Evolutionary conservation across 1,284 basidiomycete species (phyloP).

Genomic region (Papiliotrema nemorosa): DNA sequence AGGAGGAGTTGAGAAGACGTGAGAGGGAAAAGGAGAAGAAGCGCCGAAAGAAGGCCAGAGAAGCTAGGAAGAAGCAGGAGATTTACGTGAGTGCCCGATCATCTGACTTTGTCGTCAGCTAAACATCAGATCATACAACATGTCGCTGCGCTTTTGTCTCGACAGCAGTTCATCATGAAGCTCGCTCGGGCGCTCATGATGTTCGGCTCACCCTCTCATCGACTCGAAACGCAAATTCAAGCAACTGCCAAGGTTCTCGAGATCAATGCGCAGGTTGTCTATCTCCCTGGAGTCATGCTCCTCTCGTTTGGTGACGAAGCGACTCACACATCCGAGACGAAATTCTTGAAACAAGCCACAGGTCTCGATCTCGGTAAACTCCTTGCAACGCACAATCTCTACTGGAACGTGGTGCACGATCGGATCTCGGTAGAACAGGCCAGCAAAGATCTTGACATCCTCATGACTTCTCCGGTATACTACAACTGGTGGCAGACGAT

Average conservation of each 20-base stretch:
- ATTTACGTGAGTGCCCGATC: constrained; percentile 59
- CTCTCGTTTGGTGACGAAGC: constrained; percentile 77
- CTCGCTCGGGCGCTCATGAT: constrained; percentile 88
- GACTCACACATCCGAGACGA: constrained; percentile 81
- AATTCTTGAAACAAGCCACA: constrained; percentile 73
- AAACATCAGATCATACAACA: constrained; percentile 73
- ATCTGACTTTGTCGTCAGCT: constrained; percentile 1
- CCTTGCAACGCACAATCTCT: constrained; percentile 69
- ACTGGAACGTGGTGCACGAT: constrained; percentile 88
- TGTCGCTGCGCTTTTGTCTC: constrained; percentile 77
- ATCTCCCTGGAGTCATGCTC: constrained; percentile 78
- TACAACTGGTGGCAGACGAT: constrained; percentile 67
- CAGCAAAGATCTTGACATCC: constrained; percentile 63
- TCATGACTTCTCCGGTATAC: constrained; percentile 64
- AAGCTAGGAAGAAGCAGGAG: constrained; percentile 70
- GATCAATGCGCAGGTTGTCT: constrained; percentile 76
- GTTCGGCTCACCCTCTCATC: constrained; percentile 88
- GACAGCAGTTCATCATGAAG: constrained; percentile 88
- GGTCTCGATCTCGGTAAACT: constrained; percentile 74
- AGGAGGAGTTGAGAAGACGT: constrained; percentile 50
- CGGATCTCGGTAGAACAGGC: constrained; percentile 77
- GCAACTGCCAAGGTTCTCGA: constrained; percentile 81
- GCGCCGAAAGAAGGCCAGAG: constrained; percentile 51
- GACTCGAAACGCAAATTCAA: constrained; percentile 80
- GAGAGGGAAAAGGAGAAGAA: constrained; percentile 56